Conservation (phyloP, 2,329 filamentous ascomycete genomes). For the Grosmannia penicillata region DNA sequence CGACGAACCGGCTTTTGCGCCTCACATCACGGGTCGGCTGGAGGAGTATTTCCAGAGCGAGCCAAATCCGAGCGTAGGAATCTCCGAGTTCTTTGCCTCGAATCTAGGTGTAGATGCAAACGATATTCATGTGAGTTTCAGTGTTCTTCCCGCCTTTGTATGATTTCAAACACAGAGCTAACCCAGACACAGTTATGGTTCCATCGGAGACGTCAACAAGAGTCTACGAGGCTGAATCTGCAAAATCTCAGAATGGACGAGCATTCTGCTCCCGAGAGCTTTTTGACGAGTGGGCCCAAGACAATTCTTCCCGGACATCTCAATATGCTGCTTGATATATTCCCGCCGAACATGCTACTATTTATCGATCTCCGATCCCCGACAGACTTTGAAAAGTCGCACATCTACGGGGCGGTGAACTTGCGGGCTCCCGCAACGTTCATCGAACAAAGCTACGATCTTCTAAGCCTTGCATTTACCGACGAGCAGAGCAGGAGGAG, state of each 20-base stretch:
- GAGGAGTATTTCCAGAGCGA: slow-evolving; percentile 37
- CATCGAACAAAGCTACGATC: slow-evolving; percentile 30
- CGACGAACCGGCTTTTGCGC: slow-evolving; percentile 29
- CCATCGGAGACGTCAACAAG: slow-evolving; percentile 34
- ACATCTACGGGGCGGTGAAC: slow-evolving; percentile 37
- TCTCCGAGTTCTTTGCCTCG: slow-evolving; percentile 38
- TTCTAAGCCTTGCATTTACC: slow-evolving; percentile 33
- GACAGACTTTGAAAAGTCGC: slow-evolving; percentile 31
- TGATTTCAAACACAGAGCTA: not conserved
- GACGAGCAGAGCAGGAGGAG: slow-evolving; percentile 31
- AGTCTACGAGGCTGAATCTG: slow-evolving; percentile 28
- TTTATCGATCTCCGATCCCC: slow-evolving; percentile 35
- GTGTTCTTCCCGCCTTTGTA: slow-evolving; percentile 14
- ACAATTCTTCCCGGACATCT: slow-evolving; percentile 39
- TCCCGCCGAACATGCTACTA: slow-evolving; percentile 27
- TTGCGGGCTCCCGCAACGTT: slow-evolving; percentile 34
- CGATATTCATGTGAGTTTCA: slow-evolving; percentile 25
- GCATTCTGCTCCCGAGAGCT: slow-evolving; percentile 9
- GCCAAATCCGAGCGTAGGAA: slow-evolving; percentile 30
- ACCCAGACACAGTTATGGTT: slow-evolving; percentile 27
- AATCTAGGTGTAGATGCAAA: slow-evolving; percentile 35
- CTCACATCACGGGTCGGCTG: slow-evolving; percentile 32
- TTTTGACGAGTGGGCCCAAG: slow-evolving; percentile 17
- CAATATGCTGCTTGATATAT: slow-evolving; percentile 34
- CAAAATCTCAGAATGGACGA: slow-evolving; percentile 28